Evolutionary conservation across 2,329 filamentous ascomycete genomes (phyloP), one percentile per base, ranked within the genome.

Genomic region (Zarea fungicola): DNA sequence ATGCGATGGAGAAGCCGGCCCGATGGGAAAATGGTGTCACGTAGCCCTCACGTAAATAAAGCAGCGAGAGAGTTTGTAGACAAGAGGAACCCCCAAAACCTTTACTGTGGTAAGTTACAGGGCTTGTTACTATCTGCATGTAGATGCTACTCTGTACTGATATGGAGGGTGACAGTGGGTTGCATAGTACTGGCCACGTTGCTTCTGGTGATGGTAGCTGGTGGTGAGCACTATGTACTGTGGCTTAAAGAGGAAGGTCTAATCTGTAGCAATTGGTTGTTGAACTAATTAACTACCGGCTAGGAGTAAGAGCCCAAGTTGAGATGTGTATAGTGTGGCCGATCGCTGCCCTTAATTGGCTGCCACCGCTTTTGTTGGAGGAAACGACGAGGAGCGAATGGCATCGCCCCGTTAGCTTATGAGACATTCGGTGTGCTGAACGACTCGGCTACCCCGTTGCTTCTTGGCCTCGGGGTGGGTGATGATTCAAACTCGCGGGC

Each of bases 231-330:
- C 40, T 9, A 26, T 22, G n/a, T 26, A 10, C 28, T 25, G 28
- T 34, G 45, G 37, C 45, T 35, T 28, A 22, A 48, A 34, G n/a
- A n/a, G 45, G 37, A 48, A 48, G 45, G 45, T 42, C 45, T 19
- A n/a, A 28, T 25, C 14, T 10, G 13, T 2, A 45, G 9, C 16
- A 19, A 11, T 13, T 5, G 34, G 21, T 6, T 34, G n/a, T 19
- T 10, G 13, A 3, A 45, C n/a, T 23, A 19, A 11, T 13, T 5
- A 43, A n/a, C 10, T 34, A 25, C 3, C 35, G 21, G 35, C 18
- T 16, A 21, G 19, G 18, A 31, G 40, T 8, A 42, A 25, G 21
- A 23, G 21, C 42, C 35, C 29, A 32, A 9, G 18, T n/a, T 10
- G 23, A 25, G 36, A 21, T n/a, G 21, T 6, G 23, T n/a, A 19